Conservation (phyloP, 345 rosid species). For the Gossypium bickii region DNA sequence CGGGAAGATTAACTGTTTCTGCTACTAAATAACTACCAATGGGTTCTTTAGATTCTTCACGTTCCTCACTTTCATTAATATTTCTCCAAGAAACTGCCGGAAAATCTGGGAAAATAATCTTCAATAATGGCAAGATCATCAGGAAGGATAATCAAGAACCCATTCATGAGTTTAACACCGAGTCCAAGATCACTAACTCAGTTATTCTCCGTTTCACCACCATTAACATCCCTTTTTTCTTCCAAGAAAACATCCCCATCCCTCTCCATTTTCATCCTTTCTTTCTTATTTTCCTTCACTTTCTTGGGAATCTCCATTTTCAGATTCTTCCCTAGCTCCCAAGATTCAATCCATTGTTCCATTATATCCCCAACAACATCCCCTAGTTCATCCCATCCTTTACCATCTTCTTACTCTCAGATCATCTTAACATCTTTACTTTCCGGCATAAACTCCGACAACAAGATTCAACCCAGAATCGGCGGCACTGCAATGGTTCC, state of each 20-base stretch:
- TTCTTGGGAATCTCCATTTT: slow-evolving; percentile 44
- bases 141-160: slow-evolving; percentile 46
- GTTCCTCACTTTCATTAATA: neutral
- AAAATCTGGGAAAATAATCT: slow-evolving; percentile 11
- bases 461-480: slow-evolving; percentile 15
- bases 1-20: slow-evolving; percentile 24
- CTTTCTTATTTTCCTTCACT: slow-evolving; percentile 41
- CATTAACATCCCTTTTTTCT: slow-evolving; percentile 31
- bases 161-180: slow-evolving; percentile 31
- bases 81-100: neutral
- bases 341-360: slow-evolving; percentile 34
- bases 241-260: slow-evolving; percentile 36
- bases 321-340: slow-evolving; percentile 25
- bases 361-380: slow-evolving; percentile 35
- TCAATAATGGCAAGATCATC: slow-evolving; percentile 42
- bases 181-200: slow-evolving; percentile 42
- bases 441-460: slow-evolving; percentile 1
- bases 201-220: slow-evolving; percentile 33
- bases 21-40: neutral
- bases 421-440: slow-evolving; percentile 37
- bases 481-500: slow-evolving; percentile 33
- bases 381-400: slow-evolving; percentile 24
- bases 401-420: slow-evolving; percentile 23
- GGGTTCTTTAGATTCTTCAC: neutral
- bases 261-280: slow-evolving; percentile 32